Percentiles rank a stretch among this genome's conserved stretches.
Evolutionary conservation across 768 basidiomycete genomes (phyloP).

Genomic region (Antrodiella citrinella): DNA sequence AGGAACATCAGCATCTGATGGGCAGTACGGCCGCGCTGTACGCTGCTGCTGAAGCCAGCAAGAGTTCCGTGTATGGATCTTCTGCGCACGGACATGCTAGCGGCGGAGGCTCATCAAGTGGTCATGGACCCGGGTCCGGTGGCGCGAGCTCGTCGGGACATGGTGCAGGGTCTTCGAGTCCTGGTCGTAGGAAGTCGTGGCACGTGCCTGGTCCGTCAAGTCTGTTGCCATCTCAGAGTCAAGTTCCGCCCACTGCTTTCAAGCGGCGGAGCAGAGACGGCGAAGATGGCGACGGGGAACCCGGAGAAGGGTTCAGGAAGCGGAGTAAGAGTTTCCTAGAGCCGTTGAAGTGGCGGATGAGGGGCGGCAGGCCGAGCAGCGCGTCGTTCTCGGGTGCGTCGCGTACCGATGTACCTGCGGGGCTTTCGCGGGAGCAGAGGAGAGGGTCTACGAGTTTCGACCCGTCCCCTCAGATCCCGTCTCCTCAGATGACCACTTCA

Average conservation of each 20-base stretch:
- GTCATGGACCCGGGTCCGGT: slow-evolving; percentile 7
- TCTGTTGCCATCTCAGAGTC: neutral
- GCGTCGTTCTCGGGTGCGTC: neutral
- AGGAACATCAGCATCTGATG: neutral
- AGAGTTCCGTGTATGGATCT: neutral
- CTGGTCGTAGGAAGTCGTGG: neutral
- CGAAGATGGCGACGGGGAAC: neutral
- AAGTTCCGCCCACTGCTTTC: slow-evolving; percentile 2
- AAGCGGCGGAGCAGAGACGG: neutral
- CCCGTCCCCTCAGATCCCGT: no score
- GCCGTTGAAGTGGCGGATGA: slow-evolving; percentile 7
- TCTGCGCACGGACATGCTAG: neutral
- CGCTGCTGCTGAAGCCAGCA: neutral
- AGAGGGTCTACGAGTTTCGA: neutral
- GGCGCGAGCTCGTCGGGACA: slow-evolving; percentile 12
- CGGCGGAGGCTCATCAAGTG: slow-evolving; percentile 8
- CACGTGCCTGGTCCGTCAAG: slow-evolving; percentile 1
- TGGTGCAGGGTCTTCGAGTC: slow-evolving; percentile 1
- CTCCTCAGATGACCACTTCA: neutral
- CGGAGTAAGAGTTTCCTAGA: slow-evolving; percentile 8
- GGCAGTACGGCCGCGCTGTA: neutral
- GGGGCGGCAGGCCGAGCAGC: neutral
- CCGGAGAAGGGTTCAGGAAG: slow-evolving; percentile 6
- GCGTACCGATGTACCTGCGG: neutral
- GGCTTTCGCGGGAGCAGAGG: neutral